Evolutionary conservation across 768 basidiomycete genomes (phyloP), one percentile per base, ranked within the genome.

Genomic region (Aureoboletus auriporus): DNA sequence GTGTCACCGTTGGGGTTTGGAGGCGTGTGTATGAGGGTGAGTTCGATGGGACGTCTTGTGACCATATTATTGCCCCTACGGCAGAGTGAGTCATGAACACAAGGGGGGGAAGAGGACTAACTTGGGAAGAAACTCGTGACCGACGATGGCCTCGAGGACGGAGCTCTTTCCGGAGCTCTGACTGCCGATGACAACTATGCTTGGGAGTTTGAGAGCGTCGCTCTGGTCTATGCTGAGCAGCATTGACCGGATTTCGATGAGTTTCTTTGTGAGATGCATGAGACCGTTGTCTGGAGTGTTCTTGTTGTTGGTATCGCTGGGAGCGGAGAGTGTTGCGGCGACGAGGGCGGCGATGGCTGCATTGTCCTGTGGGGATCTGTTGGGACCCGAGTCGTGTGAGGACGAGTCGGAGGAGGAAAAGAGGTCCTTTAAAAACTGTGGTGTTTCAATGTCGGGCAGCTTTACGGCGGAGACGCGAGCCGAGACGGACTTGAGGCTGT

Each of bases 81-180:
- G 5, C 17, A 38, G 40, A 41, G 45, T 47, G 42, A 54, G 39
- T 33, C 20, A 33, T 34, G 20, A 14, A 17, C 46, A 34, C 28
- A 37, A 33, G 9, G 36, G 46, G 39, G 11, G 42, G 34, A 17
- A 13, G 2, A 23, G 3, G n/a, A 76, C 92, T 55, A 62, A 97
- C 95, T 99, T 99, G 20, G 96, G 96, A 31, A 99, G 72, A 65
- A 99, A 99, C 67, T 98, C 93, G 50, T 96, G 92, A 0, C 96
- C 96, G 27, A 99, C 96, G 51, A 99, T 89, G 6, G 96, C 87
- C 68, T 99, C 96, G 51, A 99, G 71, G 0, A 99, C 96, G 26
- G 92, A 94, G 59, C 93, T 97, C 75, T 99, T 99, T 10, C 96
- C 96, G 2, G 92, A 94, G 67, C 93, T 96, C 72, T 99, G 96